A percentile compares a stretch with the other conserved stretches of the same genome.
phyloP scores from a whole-genome alignment of 768 basidiomycete genomes.

The Russula griseocarnosa region DNA sequence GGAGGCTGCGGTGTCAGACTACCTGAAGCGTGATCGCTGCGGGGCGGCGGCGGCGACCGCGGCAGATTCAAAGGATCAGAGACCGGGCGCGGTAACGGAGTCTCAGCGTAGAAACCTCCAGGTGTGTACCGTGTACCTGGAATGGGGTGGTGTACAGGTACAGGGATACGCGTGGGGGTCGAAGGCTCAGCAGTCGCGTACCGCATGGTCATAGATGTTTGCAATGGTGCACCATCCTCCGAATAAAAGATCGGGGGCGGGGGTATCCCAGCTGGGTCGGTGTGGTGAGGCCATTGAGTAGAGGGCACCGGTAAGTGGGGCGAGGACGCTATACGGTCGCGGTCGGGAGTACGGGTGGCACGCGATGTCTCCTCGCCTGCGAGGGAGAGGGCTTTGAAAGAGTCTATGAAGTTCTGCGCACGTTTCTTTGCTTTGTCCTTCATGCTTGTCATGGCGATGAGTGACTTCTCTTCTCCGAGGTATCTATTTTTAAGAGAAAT shows the following conservation, averaged over 20 bases:
- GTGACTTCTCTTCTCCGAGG: not conserved
- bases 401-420: conserved; percentile 34
- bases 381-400: conserved; percentile 37
- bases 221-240: conserved; percentile 39
- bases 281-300: conserved; percentile 4
- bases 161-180: not conserved
- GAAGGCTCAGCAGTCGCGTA: conserved; percentile 32
- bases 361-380: conserved; percentile 23
- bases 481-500: conserved; percentile 4
- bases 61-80: not conserved
- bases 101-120: not conserved
- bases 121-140: not conserved
- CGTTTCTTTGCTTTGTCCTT: conserved; percentile 16
- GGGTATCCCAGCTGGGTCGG: conserved; percentile 31
- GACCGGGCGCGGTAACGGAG: not conserved
- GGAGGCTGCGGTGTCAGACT: conserved; percentile 22
- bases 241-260: conserved; percentile 32
- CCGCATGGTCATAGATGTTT: conserved; percentile 39
- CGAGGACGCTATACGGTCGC: not conserved
- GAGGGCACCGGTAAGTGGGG: conserved; percentile 14
- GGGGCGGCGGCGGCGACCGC: not conserved
- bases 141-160: conserved; percentile 16
- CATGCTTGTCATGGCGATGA: conserved; percentile 11
- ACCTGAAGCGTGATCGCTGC: not conserved
- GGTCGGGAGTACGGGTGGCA: not conserved